Evolutionary conservation across 1,284 basidiomycete genomes (phyloP), one percentile per base, ranked within the genome.

Genomic region (Cryptococcus sp.): DNA sequence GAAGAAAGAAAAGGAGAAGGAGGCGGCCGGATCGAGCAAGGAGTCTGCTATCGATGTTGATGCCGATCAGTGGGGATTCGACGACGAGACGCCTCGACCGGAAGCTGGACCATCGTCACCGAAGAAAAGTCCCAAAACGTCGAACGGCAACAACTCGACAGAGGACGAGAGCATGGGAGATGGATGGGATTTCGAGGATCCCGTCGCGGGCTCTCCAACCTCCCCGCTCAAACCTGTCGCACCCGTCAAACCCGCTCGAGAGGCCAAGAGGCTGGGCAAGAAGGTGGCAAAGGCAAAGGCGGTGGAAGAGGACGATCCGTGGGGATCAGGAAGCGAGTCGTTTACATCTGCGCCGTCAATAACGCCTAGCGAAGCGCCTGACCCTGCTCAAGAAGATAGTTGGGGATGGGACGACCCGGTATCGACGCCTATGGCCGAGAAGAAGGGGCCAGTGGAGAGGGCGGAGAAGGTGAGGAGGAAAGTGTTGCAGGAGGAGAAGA

Each of bases 121-220:
- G 26, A 39, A 53, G 31, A 38, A 40, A 12, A 18, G 45, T 16
- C 43, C 42, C n/a, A 5, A 46, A 31, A 54, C 51, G 10, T 25
- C 24, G 23, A 50, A 12, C 24, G 35, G 36, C 16, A 21, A 42
- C 9, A 19, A 14, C 34, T 11, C 23, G 22, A 41, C 19, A 23
- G 47, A 40, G 19, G 39, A 25, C 22, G 43, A 56, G 24, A 53
- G 50, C 34, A 62, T 55, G n/a, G 69, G 63, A 11, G 66, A 65
- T 28, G 68, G 63, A 1, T 75, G 74, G 74, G 73, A 62, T n/a
- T 74, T 75, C 48, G 73, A 73, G 21, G 66, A 52, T 24, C 45
- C 51, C 5, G n/a, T 47, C 5, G 14, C 45, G 5, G 28, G 46
- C 2, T 23, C 48, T 4, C 23, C 44, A 26, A 41, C 48, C 25